phyloP scores from a whole-genome alignment of 1,284 basidiomycete genomes.

The Microbotryum violaceum region DNA sequence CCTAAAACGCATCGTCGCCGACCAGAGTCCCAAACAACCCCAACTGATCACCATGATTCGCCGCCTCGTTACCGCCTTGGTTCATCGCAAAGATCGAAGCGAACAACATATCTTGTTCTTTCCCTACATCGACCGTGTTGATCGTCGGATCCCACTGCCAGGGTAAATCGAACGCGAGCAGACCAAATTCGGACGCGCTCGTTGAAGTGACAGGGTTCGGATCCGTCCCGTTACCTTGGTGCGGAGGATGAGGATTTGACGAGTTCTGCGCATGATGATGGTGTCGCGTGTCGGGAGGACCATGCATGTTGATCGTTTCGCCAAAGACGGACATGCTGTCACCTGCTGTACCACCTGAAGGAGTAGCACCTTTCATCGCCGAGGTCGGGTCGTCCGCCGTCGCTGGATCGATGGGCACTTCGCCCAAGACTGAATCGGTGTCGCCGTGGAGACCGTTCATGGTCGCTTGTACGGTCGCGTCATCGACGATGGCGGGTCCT shows the following conservation, averaged over 20 bases:
- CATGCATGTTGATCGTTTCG: not conserved
- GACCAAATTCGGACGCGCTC: not conserved
- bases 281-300: not conserved
- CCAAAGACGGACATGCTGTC: not conserved
- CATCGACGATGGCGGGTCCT: not conserved
- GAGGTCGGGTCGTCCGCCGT: not conserved
- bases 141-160: constrained; percentile 27
- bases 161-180: constrained; percentile 4
- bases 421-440: not conserved
- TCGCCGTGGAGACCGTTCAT: not conserved
- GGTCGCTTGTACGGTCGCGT: not conserved
- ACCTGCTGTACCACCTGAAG: not conserved
- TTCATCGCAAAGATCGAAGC: constrained; percentile 19
- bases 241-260: not conserved
- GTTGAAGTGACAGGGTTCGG: not conserved
- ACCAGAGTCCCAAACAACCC: constrained; percentile 23
- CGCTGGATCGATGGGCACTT: too few species aligned
- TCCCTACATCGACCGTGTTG: constrained; percentile 15
- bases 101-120: constrained; percentile 30
- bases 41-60: constrained; percentile 15
- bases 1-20: constrained; percentile 16
- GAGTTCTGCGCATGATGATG: not conserved
- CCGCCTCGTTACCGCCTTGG: not conserved
- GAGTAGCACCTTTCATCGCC: not conserved
- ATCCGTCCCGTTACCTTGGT: not conserved